A percentile compares a stretch with the other conserved stretches of the same genome.
Conservation (phyloP, 805 yeast species). For the Cyberlindnera maclurae region DNA sequence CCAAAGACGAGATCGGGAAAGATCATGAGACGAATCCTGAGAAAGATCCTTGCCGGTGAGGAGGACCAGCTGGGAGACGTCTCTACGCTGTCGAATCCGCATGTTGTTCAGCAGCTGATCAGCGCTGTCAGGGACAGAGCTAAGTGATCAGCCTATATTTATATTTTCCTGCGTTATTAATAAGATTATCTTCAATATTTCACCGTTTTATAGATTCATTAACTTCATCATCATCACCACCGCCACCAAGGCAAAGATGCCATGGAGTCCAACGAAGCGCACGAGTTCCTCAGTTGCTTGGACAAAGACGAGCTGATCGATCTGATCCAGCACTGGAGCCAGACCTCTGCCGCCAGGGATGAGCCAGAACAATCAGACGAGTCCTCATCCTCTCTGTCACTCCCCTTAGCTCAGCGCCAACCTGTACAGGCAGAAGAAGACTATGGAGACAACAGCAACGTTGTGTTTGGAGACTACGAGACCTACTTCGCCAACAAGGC, state of each 20-base stretch:
- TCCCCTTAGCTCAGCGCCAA: slow-evolving; percentile 13
- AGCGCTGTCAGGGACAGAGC: slow-evolving; percentile 33
- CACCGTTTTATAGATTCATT: not conserved
- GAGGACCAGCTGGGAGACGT: slow-evolving; percentile 79
- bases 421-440: not conserved
- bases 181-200: not conserved
- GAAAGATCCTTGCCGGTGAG: slow-evolving; percentile 69
- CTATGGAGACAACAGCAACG: not conserved
- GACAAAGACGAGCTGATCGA: slow-evolving; percentile 32
- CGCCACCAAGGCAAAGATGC: not conserved
- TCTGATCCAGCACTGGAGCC: slow-evolving; percentile 29
- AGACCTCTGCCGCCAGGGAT: slow-evolving; percentile 5
- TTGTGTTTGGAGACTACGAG: slow-evolving; percentile 58
- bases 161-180: not conserved
- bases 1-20: slow-evolving; percentile 86
- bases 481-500: slow-evolving; percentile 58
- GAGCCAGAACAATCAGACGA: not conserved
- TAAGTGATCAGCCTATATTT: slow-evolving; percentile 4
- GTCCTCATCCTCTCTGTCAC: slow-evolving; percentile 7
- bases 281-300: slow-evolving; percentile 26
- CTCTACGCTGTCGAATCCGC: slow-evolving; percentile 71
- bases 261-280: too few relatives aligned
- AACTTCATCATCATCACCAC: not conserved
- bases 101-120: slow-evolving; percentile 61
- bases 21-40: slow-evolving; percentile 79